Percentiles rank a stretch among this genome's conserved stretches.
These are phyloP conservation scores for Mallotus nudiflorus DNA, from an alignment of 345 rosid genomes.

Conservation along the genomic window DNA sequence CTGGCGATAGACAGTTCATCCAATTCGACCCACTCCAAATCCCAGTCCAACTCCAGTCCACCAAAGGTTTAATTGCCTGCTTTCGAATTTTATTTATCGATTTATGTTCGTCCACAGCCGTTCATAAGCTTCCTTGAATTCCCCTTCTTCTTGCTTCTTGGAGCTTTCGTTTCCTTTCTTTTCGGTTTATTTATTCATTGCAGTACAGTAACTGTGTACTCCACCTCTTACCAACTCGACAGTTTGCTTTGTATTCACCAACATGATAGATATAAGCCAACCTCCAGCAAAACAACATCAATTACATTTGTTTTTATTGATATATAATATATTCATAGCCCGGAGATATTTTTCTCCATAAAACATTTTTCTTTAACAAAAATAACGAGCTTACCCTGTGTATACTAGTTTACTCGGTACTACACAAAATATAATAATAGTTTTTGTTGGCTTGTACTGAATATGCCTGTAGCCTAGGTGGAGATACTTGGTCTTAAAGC, in stretches of 20 bases:
- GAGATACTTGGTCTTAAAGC: constrained; percentile 46
- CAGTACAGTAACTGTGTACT: constrained; percentile 21
- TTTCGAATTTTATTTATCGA: too few species aligned
- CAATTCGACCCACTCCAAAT: not conserved
- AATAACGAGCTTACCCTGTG: too few species aligned
- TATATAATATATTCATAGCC: too few species aligned
- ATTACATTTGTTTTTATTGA: not conserved
- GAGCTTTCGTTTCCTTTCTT: not conserved
- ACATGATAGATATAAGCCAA: constrained; percentile 55
- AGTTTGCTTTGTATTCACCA: constrained; percentile 26
- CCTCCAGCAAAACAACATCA: constrained; percentile 11
- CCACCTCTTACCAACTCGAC: constrained; percentile 35
- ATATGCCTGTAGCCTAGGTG: constrained; percentile 19
- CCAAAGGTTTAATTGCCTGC: not conserved
- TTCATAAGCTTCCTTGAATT: not conserved
- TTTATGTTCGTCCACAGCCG: not conserved
- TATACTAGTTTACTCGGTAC: not conserved
- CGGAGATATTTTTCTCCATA: too few species aligned
- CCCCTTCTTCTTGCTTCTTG: not conserved
- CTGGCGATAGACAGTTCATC: not conserved
- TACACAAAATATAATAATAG: not conserved
- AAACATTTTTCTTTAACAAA: too few species aligned
- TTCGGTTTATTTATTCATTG: not conserved
- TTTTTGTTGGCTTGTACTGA: not conserved
- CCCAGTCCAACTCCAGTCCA: too few species aligned